These are phyloP conservation scores for Suillus sp. DNA, from an alignment of 768 basidiomycete species.

Conservation along the genomic window DNA sequence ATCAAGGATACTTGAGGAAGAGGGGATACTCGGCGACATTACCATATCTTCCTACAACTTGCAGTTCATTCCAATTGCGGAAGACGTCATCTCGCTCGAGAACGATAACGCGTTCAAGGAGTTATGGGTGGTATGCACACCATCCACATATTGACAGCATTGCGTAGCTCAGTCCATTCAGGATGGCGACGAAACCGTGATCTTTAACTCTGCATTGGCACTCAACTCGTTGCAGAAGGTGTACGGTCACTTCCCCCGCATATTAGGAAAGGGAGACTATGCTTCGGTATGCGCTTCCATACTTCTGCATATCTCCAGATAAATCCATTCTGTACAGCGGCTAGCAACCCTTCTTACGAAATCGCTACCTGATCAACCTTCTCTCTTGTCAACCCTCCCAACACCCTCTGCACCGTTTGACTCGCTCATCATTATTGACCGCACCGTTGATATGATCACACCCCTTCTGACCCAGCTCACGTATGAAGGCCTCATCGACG, in stretches of 20 bases:
- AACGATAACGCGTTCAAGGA: slow-evolving; percentile 84
- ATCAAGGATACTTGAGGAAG: slow-evolving; percentile 85
- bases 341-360: slow-evolving; percentile 72
- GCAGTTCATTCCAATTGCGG: slow-evolving; percentile 91
- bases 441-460: slow-evolving; percentile 93
- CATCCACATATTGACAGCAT: neutral
- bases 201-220: slow-evolving; percentile 89
- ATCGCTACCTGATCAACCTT: slow-evolving; percentile 47
- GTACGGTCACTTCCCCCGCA: slow-evolving; percentile 88
- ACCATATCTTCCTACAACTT: slow-evolving; percentile 85
- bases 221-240: slow-evolving; percentile 79
- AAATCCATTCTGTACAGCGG: slow-evolving; percentile 49
- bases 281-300: slow-evolving; percentile 56
- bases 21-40: slow-evolving; percentile 97
- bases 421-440: slow-evolving; percentile 85
- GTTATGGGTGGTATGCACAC: slow-evolving; percentile 78
- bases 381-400: slow-evolving; percentile 43
- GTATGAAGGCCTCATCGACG: slow-evolving; percentile 95
- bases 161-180: slow-evolving; percentile 31
- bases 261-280: slow-evolving; percentile 91
- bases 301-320: slow-evolving; percentile 2
- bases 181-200: slow-evolving; percentile 91
- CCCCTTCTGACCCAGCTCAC: slow-evolving; percentile 95
- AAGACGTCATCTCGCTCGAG: slow-evolving; percentile 92
- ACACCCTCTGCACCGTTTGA: slow-evolving; percentile 69